These are phyloP conservation scores for Kwoniella dendrophila DNA, from an alignment of 768 basidiomycete genomes.

Conservation along the genomic window DNA sequence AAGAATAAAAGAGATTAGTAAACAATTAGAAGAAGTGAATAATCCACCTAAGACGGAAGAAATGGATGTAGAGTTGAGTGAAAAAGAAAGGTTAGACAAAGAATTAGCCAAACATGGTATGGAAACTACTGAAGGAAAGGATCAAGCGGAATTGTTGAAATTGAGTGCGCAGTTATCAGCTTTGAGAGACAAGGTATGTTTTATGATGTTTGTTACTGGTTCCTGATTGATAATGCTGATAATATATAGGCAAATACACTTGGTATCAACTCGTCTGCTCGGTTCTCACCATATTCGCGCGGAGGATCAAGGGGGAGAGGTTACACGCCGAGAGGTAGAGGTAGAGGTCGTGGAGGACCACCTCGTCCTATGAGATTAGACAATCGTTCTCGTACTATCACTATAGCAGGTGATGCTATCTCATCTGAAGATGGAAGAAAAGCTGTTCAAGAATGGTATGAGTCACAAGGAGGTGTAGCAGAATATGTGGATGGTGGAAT, in stretches of 20 bases:
- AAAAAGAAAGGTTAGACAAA: conserved; percentile 64
- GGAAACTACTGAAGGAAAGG: conserved; percentile 55
- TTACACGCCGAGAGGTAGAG: conserved; percentile 65
- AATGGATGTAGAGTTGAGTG: conserved; percentile 35
- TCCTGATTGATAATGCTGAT: conserved; percentile 64
- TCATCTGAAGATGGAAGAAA: conserved; percentile 61
- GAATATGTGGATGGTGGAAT: conserved; percentile 28
- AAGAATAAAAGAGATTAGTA: conserved; percentile 71
- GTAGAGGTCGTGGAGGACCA: conserved; percentile 63
- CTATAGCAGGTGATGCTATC: conserved; percentile 68
- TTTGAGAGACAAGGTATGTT: conserved; percentile 61
- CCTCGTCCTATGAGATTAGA: conserved; percentile 83
- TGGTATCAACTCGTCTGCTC: conserved; percentile 56
- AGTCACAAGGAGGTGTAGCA: conserved; percentile 60
- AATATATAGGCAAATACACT: conserved; percentile 63
- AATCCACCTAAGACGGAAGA: conserved; percentile 41
- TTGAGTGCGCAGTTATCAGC: conserved; percentile 36
- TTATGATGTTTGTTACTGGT: not conserved
- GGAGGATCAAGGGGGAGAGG: conserved; percentile 40
- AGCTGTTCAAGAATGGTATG: conserved; percentile 78
- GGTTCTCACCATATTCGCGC: conserved; percentile 51
- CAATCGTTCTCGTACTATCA: conserved; percentile 78
- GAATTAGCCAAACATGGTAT: conserved; percentile 71
- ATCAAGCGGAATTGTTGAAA: conserved; percentile 48
- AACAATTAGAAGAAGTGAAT: conserved; percentile 69